These are phyloP conservation scores for Clavulina sp. DNA, from an alignment of 768 basidiomycete species.

Conservation along the genomic window DNA sequence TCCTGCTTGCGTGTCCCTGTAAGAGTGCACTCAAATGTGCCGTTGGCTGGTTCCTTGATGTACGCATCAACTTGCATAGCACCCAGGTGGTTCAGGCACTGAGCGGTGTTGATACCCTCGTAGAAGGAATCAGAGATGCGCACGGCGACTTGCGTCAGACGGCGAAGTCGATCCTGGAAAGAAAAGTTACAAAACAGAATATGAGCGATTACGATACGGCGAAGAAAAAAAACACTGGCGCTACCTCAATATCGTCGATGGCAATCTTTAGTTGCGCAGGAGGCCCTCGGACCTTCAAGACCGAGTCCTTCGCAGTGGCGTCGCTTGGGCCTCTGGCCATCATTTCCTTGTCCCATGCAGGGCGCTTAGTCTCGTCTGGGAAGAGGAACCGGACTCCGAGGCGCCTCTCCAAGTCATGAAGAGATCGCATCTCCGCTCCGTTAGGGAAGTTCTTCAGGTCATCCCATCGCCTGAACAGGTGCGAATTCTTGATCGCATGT, in stretches of 20 bases:
- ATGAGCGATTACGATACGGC: not conserved
- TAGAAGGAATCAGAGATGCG: not conserved
- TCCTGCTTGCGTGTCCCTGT: not conserved
- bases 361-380: not conserved
- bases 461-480: not conserved
- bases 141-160: not conserved
- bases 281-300: not conserved
- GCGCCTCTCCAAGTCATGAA: not conserved
- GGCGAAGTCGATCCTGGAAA: not conserved
- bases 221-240: not conserved
- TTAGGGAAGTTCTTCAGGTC: not conserved
- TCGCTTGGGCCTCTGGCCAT: not conserved
- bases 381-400: not conserved
- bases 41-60: not conserved
- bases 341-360: not conserved
- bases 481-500: not conserved
- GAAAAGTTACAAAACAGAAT: not conserved
- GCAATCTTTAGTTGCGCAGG: too few species aligned
- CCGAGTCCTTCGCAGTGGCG: not conserved
- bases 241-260: too few species aligned
- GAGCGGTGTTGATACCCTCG: not conserved
- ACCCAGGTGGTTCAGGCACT: not conserved
- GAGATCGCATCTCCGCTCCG: not conserved
- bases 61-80: not conserved
- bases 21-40: not conserved